Evolutionary conservation across 371 early-diverging fungal genomes (phyloP).

Genomic region (Actinomortierella wolfii): DNA sequence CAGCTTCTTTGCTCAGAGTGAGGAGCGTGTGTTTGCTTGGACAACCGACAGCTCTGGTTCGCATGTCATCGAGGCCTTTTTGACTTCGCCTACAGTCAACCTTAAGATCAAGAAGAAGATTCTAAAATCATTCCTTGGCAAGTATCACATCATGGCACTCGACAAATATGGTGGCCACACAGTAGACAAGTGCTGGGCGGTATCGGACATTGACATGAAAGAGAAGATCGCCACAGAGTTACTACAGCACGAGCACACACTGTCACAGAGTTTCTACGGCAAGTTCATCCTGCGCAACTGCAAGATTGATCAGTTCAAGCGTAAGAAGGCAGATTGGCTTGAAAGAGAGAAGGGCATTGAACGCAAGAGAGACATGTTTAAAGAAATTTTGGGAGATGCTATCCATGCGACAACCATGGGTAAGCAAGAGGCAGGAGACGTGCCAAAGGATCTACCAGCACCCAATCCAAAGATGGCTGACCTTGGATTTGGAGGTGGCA

Average conservation of each 20-base stretch:
- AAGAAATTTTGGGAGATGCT: slow-evolving; percentile 68
- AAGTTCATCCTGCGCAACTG: slow-evolving; percentile 80
- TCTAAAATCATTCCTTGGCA: slow-evolving; percentile 58
- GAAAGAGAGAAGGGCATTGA: slow-evolving; percentile 73
- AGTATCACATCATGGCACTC: slow-evolving; percentile 62
- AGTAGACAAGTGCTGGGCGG: slow-evolving; percentile 79
- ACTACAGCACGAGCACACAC: slow-evolving; percentile 54
- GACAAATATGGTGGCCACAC: slow-evolving; percentile 83
- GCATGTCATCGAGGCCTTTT: slow-evolving; percentile 73
- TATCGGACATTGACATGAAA: slow-evolving; percentile 76
- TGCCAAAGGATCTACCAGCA: slow-evolving; percentile 27
- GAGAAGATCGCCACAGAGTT: slow-evolving; percentile 76
- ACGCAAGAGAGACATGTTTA: slow-evolving; percentile 75
- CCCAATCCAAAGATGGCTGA: slow-evolving; percentile 51
- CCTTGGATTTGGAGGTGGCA: slow-evolving; percentile 56
- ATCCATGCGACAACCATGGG: slow-evolving; percentile 25
- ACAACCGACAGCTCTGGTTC: slow-evolving; percentile 73
- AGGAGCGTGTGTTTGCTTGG: slow-evolving; percentile 60
- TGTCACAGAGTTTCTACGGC: slow-evolving; percentile 71
- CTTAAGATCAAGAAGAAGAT: slow-evolving; percentile 70
- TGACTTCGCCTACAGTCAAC: slow-evolving; percentile 59
- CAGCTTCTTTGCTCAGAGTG: slow-evolving; percentile 66
- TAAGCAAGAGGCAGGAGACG: slow-evolving; percentile 24
- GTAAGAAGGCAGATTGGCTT: slow-evolving; percentile 75
- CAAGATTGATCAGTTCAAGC: slow-evolving; percentile 76